Evolutionary conservation across 2,329 filamentous ascomycete species (phyloP).

Genomic region (Paraphoma sp.): DNA sequence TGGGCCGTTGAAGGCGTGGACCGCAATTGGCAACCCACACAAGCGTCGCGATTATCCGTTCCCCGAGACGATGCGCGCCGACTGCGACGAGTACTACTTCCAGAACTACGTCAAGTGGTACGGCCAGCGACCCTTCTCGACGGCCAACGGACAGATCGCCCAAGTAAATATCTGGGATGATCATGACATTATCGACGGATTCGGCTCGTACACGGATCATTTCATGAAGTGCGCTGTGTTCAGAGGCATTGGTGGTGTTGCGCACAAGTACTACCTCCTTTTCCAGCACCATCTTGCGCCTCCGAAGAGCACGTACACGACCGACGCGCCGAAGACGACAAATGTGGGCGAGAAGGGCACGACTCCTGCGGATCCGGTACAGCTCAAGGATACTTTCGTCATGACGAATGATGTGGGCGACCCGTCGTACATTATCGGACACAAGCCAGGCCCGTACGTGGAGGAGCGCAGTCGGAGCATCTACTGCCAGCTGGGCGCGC

Average conservation of each 20-base stretch:
- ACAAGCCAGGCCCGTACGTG: conserved; percentile 72
- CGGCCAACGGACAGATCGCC: conserved; percentile 66
- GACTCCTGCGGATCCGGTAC: conserved; percentile 68
- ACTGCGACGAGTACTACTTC: conserved; percentile 69
- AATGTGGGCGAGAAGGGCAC: conserved; percentile 57
- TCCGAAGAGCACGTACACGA: conserved; percentile 84
- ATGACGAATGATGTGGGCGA: conserved; percentile 64
- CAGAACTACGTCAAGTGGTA: conserved; percentile 72
- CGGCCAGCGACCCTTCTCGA: conserved; percentile 67
- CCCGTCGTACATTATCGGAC: conserved; percentile 78
- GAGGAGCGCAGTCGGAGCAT: conserved; percentile 67
- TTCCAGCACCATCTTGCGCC: conserved; percentile 83
- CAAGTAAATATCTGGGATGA: conserved; percentile 73
- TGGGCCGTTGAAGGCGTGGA: conserved; percentile 76
- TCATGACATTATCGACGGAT: conserved; percentile 71
- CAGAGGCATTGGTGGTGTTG: conserved; percentile 67
- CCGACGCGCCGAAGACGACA: conserved; percentile 67
- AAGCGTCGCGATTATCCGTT: conserved; percentile 68
- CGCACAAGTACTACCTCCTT: conserved; percentile 67
- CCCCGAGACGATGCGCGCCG: conserved; percentile 66
- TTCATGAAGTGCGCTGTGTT: conserved; percentile 72
- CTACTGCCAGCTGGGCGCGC: conserved; percentile 68
- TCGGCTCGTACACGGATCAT: conserved; percentile 70
- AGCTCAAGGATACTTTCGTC: conserved; percentile 78
- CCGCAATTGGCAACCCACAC: conserved; percentile 64